Base-by-base conservation (phyloP, 345 rosid genomes). In the Citrus medica region DNA sequence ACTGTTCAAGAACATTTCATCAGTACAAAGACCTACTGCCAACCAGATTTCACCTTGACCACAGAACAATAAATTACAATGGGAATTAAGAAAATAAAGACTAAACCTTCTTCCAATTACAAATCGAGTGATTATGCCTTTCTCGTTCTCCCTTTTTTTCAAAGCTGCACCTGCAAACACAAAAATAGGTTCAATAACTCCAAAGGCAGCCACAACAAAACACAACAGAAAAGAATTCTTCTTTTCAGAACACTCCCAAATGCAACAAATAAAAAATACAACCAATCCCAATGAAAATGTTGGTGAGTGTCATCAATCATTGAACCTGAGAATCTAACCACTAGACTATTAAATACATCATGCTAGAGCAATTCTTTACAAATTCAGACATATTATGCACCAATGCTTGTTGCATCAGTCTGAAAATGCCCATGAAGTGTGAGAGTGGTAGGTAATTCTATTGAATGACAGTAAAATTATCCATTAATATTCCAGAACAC, bases 31-130 rank as follows among this genome's bases (percentile, higher is more conserved):
- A 63, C 51, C 64, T 77, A 67, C 53, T 58, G 56, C 71, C n/a
- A 65, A 60, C 22, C 75, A 69, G 37, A 68, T 33, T 56, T 24
- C 17, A 30, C 67, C 38, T 56, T 40, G 59, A 30, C 51, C 24
- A 27, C 37, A 78, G 65, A 62, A 55, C 63, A 16, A 42, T 22
- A n/a, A 84, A 73, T 56, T 48, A 65, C 56, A 76, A 22, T 16
- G 22, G 68, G 32, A 75, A 55, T 21, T 67, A 63, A 27, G 55
- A 48, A 40, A 40, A 69, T 67, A 19, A 32, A 79, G 9, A 70
- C 28, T 67, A 80, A 74, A 96, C 99, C 99, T 96, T 90, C 93
- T 90, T 81, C 98, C 99, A 71, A 93, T 90, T 67, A 96, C 92
- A 85, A 96, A 94, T 81, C 94, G 85, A 58, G 89, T 80, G 75